phyloP scores from a whole-genome alignment of 2,329 filamentous ascomycete genomes.

The Trichoderma sp. region DNA sequence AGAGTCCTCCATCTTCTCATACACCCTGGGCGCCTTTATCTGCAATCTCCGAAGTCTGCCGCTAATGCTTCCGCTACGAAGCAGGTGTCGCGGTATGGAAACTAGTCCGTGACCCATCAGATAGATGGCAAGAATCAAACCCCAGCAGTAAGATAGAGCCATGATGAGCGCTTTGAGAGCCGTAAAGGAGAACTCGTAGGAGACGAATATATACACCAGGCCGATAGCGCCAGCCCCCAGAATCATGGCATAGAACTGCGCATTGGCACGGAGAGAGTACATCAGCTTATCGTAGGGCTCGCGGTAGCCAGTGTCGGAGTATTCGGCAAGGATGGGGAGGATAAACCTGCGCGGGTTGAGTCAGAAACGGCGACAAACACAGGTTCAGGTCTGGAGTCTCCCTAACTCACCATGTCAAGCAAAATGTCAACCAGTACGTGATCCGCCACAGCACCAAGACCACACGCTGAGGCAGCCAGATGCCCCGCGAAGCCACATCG shows the following conservation, averaged over 20 bases:
- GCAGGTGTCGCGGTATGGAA: conserved; percentile 77
- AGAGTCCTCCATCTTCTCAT: conserved; percentile 86
- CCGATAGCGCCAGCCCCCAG: conserved; percentile 67
- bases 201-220: conserved; percentile 77
- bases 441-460: conserved; percentile 90
- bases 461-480: conserved; percentile 79
- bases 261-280: conserved; percentile 85
- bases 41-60: conserved; percentile 73
- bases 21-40: conserved; percentile 70
- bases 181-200: conserved; percentile 67
- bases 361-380: not conserved
- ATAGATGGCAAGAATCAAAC: conserved; percentile 86
- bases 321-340: conserved; percentile 88
- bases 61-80: conserved; percentile 74
- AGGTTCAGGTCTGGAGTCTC: not conserved
- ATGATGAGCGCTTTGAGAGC: conserved; percentile 83
- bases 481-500: conserved; percentile 68
- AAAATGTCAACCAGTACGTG: conserved; percentile 95
- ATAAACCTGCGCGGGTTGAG: conserved; percentile 62
- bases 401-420: conserved; percentile 74
- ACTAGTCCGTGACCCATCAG: conserved; percentile 97
- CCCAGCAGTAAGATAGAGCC: conserved; percentile 94
- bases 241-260: conserved; percentile 80
- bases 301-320: conserved; percentile 88
- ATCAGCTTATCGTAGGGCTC: conserved; percentile 76